Evolutionary conservation across 2,329 filamentous ascomycete genomes (phyloP), one percentile per base, ranked within the genome.

Genomic region (Trichophyton simii): DNA sequence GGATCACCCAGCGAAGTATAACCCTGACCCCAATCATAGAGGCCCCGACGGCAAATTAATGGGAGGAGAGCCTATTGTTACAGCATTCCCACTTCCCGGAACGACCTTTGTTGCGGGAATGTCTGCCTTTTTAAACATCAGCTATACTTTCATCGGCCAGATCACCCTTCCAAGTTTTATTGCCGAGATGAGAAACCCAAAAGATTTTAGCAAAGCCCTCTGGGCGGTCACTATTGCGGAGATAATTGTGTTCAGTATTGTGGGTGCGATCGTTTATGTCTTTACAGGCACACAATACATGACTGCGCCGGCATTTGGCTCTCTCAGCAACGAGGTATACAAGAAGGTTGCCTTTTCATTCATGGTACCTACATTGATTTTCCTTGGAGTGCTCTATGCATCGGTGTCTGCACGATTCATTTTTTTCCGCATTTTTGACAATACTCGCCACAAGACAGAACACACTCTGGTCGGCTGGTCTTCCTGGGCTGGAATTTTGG

Each of bases 151-250:
- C 71, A 96, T 96, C 67, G 91, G 91, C 0, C 91, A 96, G 72
- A 95, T 96, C 68, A 96, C 91, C 0, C 80, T 96, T 13, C 91
- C 91, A 0, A 92, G 88, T 67, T 96, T 96, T 77, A 96, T 96
- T 66, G 91, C 91, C 2, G 91, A 96, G 74, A 96, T 96, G 91
- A 88, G 82, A 70, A 78, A 84, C 55, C 83, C 81, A 1, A 85
- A 82, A 62, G 91, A 96, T 67, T 96, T 96, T 71, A 90, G 90
- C 68, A 96, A 96, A 75, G 89, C 91, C 1, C 82, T 96, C 0
- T 96, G 90, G 84, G 87, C 87, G 1, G 91, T 95, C 64, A 96
- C 91, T 9, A 88, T 95, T 65, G 87, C 87, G 61, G 91, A 96
- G 70, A 82, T 96, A 61, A 82, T 96, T 63, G 80, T 95, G 18